Base-by-base conservation (phyloP, 2,329 filamentous ascomycete genomes). In the Colletotrichum liriopes region DNA sequence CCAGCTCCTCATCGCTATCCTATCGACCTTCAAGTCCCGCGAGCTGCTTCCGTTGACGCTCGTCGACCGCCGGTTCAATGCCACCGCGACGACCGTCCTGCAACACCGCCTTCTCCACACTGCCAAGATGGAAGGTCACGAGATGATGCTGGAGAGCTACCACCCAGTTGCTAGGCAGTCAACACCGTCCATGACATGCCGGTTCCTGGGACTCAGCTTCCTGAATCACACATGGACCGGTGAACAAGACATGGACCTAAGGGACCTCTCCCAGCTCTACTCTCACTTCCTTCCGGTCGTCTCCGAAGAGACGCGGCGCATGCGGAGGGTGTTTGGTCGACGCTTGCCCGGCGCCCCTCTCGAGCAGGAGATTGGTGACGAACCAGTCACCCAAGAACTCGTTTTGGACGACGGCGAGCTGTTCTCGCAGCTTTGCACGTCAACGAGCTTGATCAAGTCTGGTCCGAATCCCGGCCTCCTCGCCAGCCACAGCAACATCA, bases 101-200 rank as follows among this genome's bases (percentile, higher is more conserved):
- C 89, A 93, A 74, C 86, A 88, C 60, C 91, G 93, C 43, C 85
- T 94, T 2, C 82, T 91, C 58, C 80, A 87, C 26, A 89, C 90
- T 26, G 86, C 90, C 5, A 82, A 87, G 3, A 82, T 92, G 9
- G 82, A 87, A 47, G 87, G 90, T 47, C 89, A 94, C 77, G 89
- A 91, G 65, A 82, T 96, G 49, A 89, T 95, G 47, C 88, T 97
- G 52, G 93, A 96, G 82, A 94, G 93, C 79, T 95, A 93, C 78
- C 93, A 93, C 74, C 94, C 93, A 0, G 90, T 86, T 74, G 90
- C 88, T 32, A 92, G 91, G 80, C 85, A 93, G 61, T 91, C 88
- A 6, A 91, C 93, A 26, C 92, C 93, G 0, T 91, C 91, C 66
- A 86, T 94, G 16, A 80, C 81, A 78, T 95, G 93, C 81, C 85